Conservation (phyloP, 2,329 filamentous ascomycete species). For the Atkinsonella hypoxylon region DNA sequence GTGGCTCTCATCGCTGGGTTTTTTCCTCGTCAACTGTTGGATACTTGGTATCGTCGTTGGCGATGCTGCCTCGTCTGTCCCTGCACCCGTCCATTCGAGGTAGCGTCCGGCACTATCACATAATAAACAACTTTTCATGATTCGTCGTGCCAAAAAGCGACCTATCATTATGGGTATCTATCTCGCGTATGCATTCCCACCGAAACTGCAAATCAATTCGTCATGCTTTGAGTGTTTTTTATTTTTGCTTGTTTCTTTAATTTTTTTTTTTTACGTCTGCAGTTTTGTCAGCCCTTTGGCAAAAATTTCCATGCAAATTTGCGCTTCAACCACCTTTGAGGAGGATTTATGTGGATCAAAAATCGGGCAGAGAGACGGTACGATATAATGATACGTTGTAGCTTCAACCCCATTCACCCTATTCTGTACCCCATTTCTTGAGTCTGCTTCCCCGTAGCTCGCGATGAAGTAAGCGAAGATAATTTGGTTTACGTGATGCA, state of each 20-base stretch:
- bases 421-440: background rate
- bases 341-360: background rate
- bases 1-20: slow-evolving; percentile 61
- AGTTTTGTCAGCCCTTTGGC: background rate
- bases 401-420: background rate
- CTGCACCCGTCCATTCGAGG: slow-evolving; percentile 13
- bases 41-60: slow-evolving; percentile 68
- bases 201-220: background rate
- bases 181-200: slow-evolving; percentile 6
- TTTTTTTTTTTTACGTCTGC: background rate
- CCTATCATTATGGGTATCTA: slow-evolving; percentile 11
- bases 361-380: background rate
- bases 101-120: slow-evolving; percentile 8
- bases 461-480: background rate
- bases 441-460: background rate
- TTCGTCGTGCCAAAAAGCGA: background rate
- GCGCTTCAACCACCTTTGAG: background rate
- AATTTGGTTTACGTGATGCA: too few species aligned
- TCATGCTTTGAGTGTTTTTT: too few species aligned
- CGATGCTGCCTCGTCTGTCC: slow-evolving; percentile 36
- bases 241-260: too few species aligned
- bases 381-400: background rate
- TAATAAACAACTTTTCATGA: slow-evolving; percentile 9
- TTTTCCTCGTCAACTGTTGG: slow-evolving; percentile 81
- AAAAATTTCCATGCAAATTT: slow-evolving; percentile 3